A percentile compares a stretch with the other conserved stretches of the same genome.
These are phyloP conservation scores for Colletotrichum sp. DNA, from an alignment of 2,329 filamentous ascomycete genomes.

Conservation along the genomic window DNA sequence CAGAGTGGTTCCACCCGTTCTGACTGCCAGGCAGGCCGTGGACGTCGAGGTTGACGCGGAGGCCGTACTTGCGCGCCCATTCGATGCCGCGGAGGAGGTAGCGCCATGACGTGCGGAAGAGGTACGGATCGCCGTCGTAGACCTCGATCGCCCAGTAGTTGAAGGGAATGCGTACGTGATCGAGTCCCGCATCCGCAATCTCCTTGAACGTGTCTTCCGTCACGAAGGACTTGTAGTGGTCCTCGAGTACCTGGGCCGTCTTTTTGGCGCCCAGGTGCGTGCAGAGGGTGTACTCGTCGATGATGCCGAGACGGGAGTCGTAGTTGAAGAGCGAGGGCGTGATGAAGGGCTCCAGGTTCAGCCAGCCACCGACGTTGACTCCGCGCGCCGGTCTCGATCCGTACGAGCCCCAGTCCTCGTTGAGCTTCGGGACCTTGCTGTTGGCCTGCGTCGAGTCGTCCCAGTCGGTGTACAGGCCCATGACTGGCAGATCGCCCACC, in stretches of 20 bases:
- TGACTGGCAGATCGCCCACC: constrained; percentile 86
- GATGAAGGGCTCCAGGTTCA: constrained; percentile 93
- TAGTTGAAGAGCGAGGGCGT: constrained; percentile 86
- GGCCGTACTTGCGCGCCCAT: constrained; percentile 88
- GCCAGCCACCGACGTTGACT: constrained; percentile 93
- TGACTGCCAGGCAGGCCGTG: constrained; percentile 93
- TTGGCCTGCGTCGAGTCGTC: constrained; percentile 84
- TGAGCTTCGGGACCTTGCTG: constrained; percentile 77
- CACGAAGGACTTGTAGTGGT: constrained; percentile 90
- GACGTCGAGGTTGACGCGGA: constrained; percentile 91
- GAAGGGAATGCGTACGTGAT: constrained; percentile 95
- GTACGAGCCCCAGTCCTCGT: constrained; percentile 79
- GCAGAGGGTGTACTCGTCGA: constrained; percentile 89
- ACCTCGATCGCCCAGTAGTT: constrained; percentile 93
- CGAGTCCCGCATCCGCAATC: constrained; percentile 86
- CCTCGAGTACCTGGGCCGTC: constrained; percentile 74
- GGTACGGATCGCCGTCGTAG: constrained; percentile 86
- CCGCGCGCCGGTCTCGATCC: constrained; percentile 81
- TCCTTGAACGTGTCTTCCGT: constrained; percentile 83
- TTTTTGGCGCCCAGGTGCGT: constrained; percentile 70
- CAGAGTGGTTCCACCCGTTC: constrained; percentile 98
- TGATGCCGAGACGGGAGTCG: constrained; percentile 67
- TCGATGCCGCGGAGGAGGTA: constrained; percentile 94
- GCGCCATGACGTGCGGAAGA: constrained; percentile 87
- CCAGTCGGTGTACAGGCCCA: constrained; percentile 86